Base-by-base conservation (phyloP, 2,329 filamentous ascomycete genomes). In the Botrytis medusae region DNA sequence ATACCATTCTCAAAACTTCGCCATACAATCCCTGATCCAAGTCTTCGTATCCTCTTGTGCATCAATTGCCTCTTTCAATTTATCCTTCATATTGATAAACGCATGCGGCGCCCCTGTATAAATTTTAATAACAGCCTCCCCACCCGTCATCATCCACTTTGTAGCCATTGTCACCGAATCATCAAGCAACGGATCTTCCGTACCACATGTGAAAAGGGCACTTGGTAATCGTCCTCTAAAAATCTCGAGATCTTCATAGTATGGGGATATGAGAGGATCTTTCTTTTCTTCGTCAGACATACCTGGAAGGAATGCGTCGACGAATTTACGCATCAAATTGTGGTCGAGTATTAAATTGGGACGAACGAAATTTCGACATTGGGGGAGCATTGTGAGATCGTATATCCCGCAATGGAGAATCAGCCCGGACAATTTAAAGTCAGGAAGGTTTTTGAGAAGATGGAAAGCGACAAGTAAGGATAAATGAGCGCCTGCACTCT, bases 51-150 rank as follows among this genome's bases (percentile, higher is more conserved):
- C 76, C 29, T 61, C 73, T 37, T 76, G 40, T 16, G 73, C 75
- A 59, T 74, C 65, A 22, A 69, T 67, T 4, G 75, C 76, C 69
- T 77, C 77, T 42, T 76, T 76, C 59, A 77, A 67, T 25, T 69
- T 42, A 44, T 74, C 63, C 0, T 14, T 8, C 2, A 79, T 77
- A 8, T 54, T 63, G 67, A 79, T 84, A 75, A 87, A 89, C 0
- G 84, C 86, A 82, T 89, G 88, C 29, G 86, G 82, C 14, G 84
- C 86, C 0, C 87, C 87, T n/a, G 84, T 84, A 77, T 84, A 87
- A 25, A 89, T 81, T 80, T 86, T 89, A 4, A 88, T 80, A 4
- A 87, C 80, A 0, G 83, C 82, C 78, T 87, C 85, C 8, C 83
- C 84, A 3, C 86, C 86, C 75, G 81, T 83, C 79, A 86, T 85